Evolutionary conservation across 2,329 filamentous ascomycete species (phyloP).

Genomic region (Dothideomycetidae sp.): DNA sequence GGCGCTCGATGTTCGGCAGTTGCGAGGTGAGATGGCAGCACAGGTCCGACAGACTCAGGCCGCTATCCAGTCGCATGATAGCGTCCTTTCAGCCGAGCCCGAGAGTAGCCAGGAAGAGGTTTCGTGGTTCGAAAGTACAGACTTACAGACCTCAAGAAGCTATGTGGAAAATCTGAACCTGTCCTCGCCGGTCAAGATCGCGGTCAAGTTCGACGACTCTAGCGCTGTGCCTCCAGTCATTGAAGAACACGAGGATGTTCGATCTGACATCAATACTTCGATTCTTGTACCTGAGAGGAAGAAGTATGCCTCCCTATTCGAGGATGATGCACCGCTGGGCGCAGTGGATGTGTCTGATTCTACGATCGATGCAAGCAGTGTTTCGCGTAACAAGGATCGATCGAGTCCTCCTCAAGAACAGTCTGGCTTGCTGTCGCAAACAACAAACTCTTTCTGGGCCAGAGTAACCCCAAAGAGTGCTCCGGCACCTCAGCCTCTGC

Average conservation of each 20-base stretch:
- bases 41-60: slow-evolving; percentile 3
- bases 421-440: slow-evolving; percentile 15
- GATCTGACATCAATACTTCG: slow-evolving; percentile 10
- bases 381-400: too few species aligned
- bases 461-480: slow-evolving; percentile 12
- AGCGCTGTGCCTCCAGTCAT: slow-evolving; percentile 1
- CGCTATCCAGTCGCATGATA: not conserved
- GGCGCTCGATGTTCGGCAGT: slow-evolving; percentile 19
- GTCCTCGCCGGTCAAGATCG: slow-evolving; percentile 22
- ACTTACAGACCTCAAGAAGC: slow-evolving; percentile 13
- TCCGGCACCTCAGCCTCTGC: not conserved
- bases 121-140: slow-evolving; percentile 4
- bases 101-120: slow-evolving; percentile 1
- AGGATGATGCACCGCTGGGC: slow-evolving; percentile 13
- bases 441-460: slow-evolving; percentile 19
- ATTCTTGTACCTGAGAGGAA: slow-evolving; percentile 9
- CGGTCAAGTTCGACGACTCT: slow-evolving; percentile 24
- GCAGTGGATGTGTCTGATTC: not conserved
- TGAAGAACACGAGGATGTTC: not conserved
- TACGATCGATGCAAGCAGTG: not conserved
- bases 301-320: slow-evolving; percentile 19
- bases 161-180: slow-evolving; percentile 25
- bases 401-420: not conserved
- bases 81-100: not conserved
- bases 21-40: slow-evolving; percentile 15